Base-by-base conservation (phyloP, 495 filamentous ascomycete species). In the Parachaetomium inaequale region DNA sequence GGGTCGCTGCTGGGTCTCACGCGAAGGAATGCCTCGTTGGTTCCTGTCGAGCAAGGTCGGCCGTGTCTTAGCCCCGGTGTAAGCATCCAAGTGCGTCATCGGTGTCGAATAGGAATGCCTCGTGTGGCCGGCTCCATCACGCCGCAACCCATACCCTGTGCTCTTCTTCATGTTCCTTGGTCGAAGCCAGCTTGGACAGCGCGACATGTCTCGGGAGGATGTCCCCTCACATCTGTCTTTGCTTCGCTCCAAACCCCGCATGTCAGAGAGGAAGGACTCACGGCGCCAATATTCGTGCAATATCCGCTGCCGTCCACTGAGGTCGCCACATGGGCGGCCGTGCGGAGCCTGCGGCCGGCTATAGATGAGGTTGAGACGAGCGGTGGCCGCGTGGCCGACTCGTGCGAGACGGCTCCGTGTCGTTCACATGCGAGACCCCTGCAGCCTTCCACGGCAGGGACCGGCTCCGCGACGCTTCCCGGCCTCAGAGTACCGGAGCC, bases 401-500 rank as follows among this genome's bases (percentile, higher is more conserved):
- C 50, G 51, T 42, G 17, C 21, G 15, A 14, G 12, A 21, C 45
- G 45, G 57, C 47, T 52, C 58, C 58, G 58, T 60, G 34, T 26
- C 25, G 43, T 53, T 31, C 49, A 60, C 58, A 17, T 60, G 58
- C 49, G 34, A 15, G 17, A 50, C 15, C 38, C 34, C 53, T 32
- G 42, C 32, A 4, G 45, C 4, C 45, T 26, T 28, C 60, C 43
- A 50, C 49, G 34, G 25, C 21, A 43, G 28, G 26, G 31, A 23
- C 49, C 38, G 28, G 28, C 54, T 43, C 61, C 55, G 46, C 47
- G 26, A 40, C 55, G 57, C 21, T 45, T 8, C 56, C 55, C 55
- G 38, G 32, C 47, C 31, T 60, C 25, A 45, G 36, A 28, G 57
- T 45, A 53, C 56, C 56, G 47, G 58, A 43, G 49, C 62, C 49